These are phyloP conservation scores for Scutellaria galericulata DNA, from an alignment of 257 asterid species.

Conservation along the genomic window DNA sequence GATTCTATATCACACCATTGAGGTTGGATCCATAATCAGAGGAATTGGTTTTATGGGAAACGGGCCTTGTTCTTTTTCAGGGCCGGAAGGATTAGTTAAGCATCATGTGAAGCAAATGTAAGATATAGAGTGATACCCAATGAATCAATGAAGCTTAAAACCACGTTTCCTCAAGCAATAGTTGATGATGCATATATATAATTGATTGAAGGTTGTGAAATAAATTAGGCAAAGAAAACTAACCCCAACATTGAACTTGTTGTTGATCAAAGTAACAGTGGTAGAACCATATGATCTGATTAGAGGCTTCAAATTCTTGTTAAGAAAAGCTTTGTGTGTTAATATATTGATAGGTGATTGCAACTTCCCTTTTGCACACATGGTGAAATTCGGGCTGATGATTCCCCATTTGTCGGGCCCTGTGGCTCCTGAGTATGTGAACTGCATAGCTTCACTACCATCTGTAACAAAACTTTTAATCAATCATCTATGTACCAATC, in stretches of 20 bases:
- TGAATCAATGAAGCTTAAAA: no score
- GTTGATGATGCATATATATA: no score
- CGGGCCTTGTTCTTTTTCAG: no score
- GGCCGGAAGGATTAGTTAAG: no score
- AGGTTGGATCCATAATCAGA: no score
- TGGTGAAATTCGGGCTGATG: conserved; percentile 69
- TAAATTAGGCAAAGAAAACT: not conserved
- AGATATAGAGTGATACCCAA: no score
- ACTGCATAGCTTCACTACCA: conserved; percentile 39
- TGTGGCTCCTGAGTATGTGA: conserved; percentile 66
- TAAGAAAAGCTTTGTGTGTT: conserved; percentile 44
- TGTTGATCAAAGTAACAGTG: conserved; percentile 73
- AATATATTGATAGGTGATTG: conserved; percentile 82
- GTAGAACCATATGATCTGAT: conserved; percentile 50
- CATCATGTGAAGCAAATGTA: no score
- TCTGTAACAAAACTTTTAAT: conserved; percentile 27
- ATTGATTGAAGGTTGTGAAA: not conserved
- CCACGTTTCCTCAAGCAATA: no score
- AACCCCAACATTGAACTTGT: conserved; percentile 83
- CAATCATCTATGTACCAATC: not conserved
- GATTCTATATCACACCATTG: no score
- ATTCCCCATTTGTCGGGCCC: conserved; percentile 82
- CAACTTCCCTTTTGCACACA: conserved; percentile 63
- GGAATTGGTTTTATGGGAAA: no score
- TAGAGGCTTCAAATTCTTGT: conserved; percentile 62